phyloP scores from a whole-genome alignment of 192 early-diverging fungal genomes.

The Coemansia sp. region DNA sequence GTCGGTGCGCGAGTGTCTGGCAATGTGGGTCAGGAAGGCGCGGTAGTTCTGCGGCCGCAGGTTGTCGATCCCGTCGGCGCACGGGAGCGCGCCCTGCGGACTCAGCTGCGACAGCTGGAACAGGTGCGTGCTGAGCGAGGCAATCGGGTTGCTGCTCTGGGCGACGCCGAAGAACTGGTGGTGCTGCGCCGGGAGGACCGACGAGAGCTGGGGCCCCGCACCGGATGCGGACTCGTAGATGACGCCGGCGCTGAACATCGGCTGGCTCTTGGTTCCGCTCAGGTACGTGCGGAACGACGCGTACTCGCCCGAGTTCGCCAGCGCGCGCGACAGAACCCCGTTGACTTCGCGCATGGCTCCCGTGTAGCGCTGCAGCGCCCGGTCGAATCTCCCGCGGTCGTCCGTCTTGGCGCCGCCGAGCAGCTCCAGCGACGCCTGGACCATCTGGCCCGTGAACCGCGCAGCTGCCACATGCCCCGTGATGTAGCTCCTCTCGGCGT shows the following conservation, averaged over 20 bases:
- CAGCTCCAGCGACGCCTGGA: slow-evolving; percentile 62
- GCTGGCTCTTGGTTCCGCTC: slow-evolving; percentile 84
- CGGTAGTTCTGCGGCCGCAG: slow-evolving; percentile 76
- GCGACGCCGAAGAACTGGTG: slow-evolving; percentile 76
- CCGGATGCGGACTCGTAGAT: slow-evolving; percentile 68
- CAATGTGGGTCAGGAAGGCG: slow-evolving; percentile 73
- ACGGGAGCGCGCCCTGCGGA: slow-evolving; percentile 80
- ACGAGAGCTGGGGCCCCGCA: slow-evolving; percentile 13
- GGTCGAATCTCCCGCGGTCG: slow-evolving; percentile 66
- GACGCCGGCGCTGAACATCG: slow-evolving; percentile 91
- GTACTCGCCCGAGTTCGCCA: slow-evolving; percentile 72
- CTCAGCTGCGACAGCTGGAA: slow-evolving; percentile 77
- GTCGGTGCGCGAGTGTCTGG: slow-evolving; percentile 51
- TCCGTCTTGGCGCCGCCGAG: slow-evolving; percentile 56
- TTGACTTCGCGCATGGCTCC: slow-evolving; percentile 71
- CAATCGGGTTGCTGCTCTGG: slow-evolving; percentile 84
- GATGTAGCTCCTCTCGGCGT: slow-evolving; percentile 81
- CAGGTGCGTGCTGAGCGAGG: slow-evolving; percentile 84
- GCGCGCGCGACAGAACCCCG: slow-evolving; percentile 78
- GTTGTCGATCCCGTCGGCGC: slow-evolving; percentile 72
- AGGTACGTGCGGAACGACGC: slow-evolving; percentile 90
- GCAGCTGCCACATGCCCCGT: slow-evolving; percentile 90
- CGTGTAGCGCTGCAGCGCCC: slow-evolving; percentile 58
- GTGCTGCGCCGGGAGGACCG: slow-evolving; percentile 14
- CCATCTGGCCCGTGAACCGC: slow-evolving; percentile 65